These are phyloP conservation scores for Colletotrichum sp. DNA, from an alignment of 2,329 filamentous ascomycete genomes.

Conservation along the genomic window DNA sequence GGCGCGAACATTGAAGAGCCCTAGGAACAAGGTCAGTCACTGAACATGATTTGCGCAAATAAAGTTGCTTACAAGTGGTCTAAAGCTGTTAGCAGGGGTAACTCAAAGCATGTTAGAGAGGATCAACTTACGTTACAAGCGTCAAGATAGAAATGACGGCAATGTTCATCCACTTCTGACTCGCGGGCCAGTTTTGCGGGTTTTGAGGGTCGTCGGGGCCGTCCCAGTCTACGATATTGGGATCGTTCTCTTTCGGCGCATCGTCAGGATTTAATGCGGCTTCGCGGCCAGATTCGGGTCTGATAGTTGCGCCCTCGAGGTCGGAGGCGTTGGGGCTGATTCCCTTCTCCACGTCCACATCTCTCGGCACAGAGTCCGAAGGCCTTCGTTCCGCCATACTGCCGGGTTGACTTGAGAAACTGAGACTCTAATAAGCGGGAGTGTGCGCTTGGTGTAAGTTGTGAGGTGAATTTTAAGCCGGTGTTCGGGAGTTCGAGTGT, in stretches of 20 bases:
- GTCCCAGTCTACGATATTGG: conserved; percentile 61
- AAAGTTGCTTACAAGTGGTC: conserved; percentile 11
- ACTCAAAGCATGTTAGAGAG: background rate
- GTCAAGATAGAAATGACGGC: conserved; percentile 31
- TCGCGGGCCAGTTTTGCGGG: conserved; percentile 71
- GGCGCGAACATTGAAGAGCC: conserved; percentile 59
- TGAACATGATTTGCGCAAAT: no score
- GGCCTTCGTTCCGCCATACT: background rate
- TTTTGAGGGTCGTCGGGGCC: conserved; percentile 64
- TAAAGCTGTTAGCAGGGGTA: conserved; percentile 18
- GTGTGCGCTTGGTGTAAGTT: background rate
- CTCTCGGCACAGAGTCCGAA: background rate
- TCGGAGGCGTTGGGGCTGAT: background rate
- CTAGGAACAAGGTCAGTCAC: conserved; percentile 15
- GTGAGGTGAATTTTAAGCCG: background rate
- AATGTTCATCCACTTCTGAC: conserved; percentile 41
- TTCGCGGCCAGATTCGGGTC: background rate
- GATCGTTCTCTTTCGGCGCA: background rate
- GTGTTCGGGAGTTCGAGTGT: background rate
- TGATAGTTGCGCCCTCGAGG: conserved; percentile 9
- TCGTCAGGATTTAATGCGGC: background rate
- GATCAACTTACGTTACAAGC: conserved; percentile 20
- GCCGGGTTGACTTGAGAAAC: background rate
- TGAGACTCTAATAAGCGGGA: background rate
- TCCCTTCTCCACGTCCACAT: conserved; percentile 5